Conservation (phyloP, 2,329 filamentous ascomycete genomes). For the Botrytis fabae region DNA sequence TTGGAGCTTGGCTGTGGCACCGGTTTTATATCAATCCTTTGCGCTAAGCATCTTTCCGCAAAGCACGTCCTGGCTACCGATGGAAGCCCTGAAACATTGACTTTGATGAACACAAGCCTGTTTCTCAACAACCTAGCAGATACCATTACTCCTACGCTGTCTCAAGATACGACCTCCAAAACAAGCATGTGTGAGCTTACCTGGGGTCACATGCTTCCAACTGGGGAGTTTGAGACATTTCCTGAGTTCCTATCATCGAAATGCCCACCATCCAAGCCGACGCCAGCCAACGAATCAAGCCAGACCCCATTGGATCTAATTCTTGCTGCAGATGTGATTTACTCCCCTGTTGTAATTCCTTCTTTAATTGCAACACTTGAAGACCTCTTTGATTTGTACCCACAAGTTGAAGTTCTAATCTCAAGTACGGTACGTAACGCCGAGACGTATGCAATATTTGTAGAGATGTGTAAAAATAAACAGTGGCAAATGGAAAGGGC, state of each 20-base stretch:
- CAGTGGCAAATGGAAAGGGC: slow-evolving; percentile 48
- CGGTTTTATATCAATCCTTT: slow-evolving; percentile 72
- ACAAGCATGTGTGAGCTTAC: slow-evolving; percentile 56
- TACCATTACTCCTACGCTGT: not conserved
- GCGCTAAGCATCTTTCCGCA: slow-evolving; percentile 64
- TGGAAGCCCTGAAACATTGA: slow-evolving; percentile 70
- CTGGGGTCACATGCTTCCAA: slow-evolving; percentile 45
- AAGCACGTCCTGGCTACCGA: slow-evolving; percentile 67
- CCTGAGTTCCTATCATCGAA: slow-evolving; percentile 17
- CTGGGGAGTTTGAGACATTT: slow-evolving; percentile 42
- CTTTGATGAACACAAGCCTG: slow-evolving; percentile 65
- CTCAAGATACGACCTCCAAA: slow-evolving; percentile 43
- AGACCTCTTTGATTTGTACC: slow-evolving; percentile 59
- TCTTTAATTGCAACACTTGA: slow-evolving; percentile 64
- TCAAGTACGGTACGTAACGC: slow-evolving; percentile 70
- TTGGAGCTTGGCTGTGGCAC: slow-evolving; percentile 77
- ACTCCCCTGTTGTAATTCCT: slow-evolving; percentile 65
- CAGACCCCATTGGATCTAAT: slow-evolving; percentile 58
- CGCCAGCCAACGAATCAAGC: slow-evolving; percentile 30
- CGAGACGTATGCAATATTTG: slow-evolving; percentile 66
- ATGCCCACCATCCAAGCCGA: not conserved
- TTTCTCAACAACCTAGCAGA: slow-evolving; percentile 61
- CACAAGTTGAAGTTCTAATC: slow-evolving; percentile 60
- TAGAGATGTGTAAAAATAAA: slow-evolving; percentile 51
- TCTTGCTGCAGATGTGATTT: slow-evolving; percentile 76